A percentile compares a stretch with the other conserved stretches of the same genome.
Conservation (phyloP, 208 protist genomes). For the Acanthamoeba triangularis region DNA sequence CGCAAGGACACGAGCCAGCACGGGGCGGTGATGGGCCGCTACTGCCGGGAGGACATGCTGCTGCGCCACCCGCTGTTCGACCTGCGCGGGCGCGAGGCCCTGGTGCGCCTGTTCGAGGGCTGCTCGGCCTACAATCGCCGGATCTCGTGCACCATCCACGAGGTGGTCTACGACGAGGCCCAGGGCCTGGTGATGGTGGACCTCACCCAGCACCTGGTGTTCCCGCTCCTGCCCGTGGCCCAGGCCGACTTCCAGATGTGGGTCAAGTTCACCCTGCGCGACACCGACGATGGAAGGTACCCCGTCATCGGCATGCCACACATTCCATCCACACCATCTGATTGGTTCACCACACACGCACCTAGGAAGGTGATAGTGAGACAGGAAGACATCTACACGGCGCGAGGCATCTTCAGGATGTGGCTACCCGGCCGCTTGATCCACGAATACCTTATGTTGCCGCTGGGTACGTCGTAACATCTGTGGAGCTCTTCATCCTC, state of each 20-base stretch:
- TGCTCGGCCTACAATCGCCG: constrained; percentile 17
- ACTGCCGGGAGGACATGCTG: neutral
- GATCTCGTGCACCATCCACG: neutral
- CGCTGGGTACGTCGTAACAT: neutral
- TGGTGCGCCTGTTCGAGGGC: neutral
- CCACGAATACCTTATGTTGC: neutral
- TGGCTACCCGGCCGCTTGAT: neutral
- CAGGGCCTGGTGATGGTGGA: constrained; percentile 34
- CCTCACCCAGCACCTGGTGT: constrained; percentile 26
- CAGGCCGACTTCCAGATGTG: constrained; percentile 19
- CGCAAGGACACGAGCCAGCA: constrained; percentile 14
- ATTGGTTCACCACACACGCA: too few relatives aligned
- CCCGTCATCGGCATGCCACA: too few relatives aligned
- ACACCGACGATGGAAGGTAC: neutral
- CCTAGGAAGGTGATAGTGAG: constrained; percentile 2
- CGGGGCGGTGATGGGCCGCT: neutral
- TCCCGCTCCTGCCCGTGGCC: neutral
- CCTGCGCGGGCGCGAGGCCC: neutral
- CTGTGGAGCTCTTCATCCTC: neutral
- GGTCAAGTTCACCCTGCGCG: constrained; percentile 1
- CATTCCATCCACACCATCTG: too few relatives aligned
- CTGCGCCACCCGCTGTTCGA: constrained; percentile 44
- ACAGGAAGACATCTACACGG: constrained; percentile 18
- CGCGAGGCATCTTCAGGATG: neutral
- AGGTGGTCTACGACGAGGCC: neutral